A percentile compares a stretch with the other conserved stretches of the same genome.
Evolutionary conservation across 1,284 basidiomycete genomes (phyloP).

Genomic region (Irpex sp.): DNA sequence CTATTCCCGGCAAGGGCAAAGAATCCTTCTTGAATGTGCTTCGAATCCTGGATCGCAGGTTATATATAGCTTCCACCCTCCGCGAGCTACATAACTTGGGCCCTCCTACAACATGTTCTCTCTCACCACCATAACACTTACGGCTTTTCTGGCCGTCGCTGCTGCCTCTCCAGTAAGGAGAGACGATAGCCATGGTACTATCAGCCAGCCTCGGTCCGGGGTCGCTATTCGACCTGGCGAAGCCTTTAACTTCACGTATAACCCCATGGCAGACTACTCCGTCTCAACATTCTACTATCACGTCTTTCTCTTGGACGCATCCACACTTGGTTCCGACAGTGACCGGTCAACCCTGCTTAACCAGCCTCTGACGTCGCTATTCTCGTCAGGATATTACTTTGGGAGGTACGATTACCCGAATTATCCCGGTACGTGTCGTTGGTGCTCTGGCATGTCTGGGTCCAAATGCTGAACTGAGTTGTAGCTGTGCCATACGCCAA

Average conservation of each 20-base stretch:
- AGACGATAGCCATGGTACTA: constrained; percentile 16
- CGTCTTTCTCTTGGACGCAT: constrained; percentile 35
- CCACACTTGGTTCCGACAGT: constrained; percentile 22
- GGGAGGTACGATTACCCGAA: constrained; percentile 39
- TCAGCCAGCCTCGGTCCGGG: constrained; percentile 27
- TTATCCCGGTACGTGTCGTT: constrained; percentile 34
- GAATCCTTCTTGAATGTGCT: background rate
- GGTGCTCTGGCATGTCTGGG: background rate
- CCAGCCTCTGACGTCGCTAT: background rate
- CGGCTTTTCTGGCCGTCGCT: constrained; percentile 6
- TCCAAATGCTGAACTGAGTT: constrained; percentile 6
- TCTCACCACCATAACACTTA: background rate
- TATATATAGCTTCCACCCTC: background rate
- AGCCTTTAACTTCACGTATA: constrained; percentile 36
- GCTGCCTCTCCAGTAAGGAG: constrained; percentile 4
- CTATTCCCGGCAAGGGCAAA: background rate
- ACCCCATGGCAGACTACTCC: constrained; percentile 31
- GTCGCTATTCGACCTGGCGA: constrained; percentile 31
- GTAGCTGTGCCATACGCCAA: constrained; percentile 33
- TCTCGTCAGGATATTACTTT: constrained; percentile 33
- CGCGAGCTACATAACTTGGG: background rate
- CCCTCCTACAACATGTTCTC: background rate
- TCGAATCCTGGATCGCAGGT: background rate
- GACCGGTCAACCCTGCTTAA: constrained; percentile 24
- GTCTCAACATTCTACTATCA: constrained; percentile 22